phyloP scores from a whole-genome alignment of 192 early-diverging fungal genomes.

The Entomortierella beljakovae region DNA sequence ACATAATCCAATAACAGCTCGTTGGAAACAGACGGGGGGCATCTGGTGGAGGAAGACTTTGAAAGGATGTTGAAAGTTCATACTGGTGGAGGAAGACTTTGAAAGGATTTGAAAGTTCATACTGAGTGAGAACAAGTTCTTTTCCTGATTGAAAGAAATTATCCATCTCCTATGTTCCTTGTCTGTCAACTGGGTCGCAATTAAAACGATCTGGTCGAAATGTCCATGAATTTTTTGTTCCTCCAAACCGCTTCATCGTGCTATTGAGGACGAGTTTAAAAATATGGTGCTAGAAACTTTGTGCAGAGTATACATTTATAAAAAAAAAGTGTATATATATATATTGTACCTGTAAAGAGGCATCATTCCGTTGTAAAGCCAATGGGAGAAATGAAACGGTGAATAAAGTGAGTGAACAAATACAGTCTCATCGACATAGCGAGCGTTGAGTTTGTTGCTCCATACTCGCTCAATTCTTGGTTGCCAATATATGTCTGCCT shows the following conservation, averaged over 20 bases:
- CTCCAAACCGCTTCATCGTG: constrained; percentile 27
- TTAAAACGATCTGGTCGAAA: constrained; percentile 23
- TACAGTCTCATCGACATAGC: constrained; percentile 32
- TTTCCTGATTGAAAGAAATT: constrained; percentile 10
- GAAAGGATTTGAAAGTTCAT: constrained; percentile 3
- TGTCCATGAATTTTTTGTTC: constrained; percentile 19
- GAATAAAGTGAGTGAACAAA: constrained; percentile 54
- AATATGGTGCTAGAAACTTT: background rate
- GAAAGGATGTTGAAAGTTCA: constrained; percentile 19
- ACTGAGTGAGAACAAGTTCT: constrained; percentile 22
- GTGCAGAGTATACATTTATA: background rate
- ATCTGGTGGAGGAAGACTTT: constrained; percentile 23
- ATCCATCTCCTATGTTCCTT: constrained; percentile 18
- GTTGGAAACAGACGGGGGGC: constrained; percentile 39
- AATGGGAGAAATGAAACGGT: constrained; percentile 53
- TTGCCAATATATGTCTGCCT: constrained; percentile 3
- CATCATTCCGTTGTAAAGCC: constrained; percentile 53
- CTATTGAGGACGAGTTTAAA: constrained; percentile 5
- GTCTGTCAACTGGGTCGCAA: constrained; percentile 11
- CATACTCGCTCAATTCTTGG: constrained; percentile 4
- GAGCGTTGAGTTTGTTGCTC: background rate
- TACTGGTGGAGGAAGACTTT: constrained; percentile 20
- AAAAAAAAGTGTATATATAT: too few relatives aligned
- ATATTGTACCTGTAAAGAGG: constrained; percentile 34
- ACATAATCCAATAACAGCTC: constrained; percentile 42